These are phyloP conservation scores for Gracilaria gracilis DNA, from an alignment of 23 red algal species.

Conservation along the genomic window DNA sequence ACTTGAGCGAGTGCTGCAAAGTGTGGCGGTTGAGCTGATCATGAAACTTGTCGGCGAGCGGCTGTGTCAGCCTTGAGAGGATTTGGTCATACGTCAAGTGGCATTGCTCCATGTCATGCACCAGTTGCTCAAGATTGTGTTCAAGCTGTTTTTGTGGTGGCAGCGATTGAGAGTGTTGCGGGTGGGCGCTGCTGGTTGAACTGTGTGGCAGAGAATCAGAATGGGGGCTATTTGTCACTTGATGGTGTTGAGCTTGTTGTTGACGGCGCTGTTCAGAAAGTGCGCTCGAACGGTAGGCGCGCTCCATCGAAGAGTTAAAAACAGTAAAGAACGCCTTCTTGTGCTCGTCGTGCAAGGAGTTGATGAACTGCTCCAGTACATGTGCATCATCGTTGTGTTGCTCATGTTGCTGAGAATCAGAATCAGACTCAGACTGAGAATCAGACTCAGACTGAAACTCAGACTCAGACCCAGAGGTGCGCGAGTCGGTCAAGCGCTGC, in stretches of 20 bases:
- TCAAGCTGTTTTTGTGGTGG: neutral
- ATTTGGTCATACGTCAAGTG: constrained; percentile 41
- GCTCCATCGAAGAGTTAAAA: neutral
- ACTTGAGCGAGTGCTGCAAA: neutral
- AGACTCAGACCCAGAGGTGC: neutral
- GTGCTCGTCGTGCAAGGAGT: constrained; percentile 11
- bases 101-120: constrained; percentile 25
- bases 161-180: too few species aligned
- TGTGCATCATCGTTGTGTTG: constrained; percentile 7
- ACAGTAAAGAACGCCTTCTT: constrained; percentile 19
- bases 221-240: too few species aligned
- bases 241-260: neutral
- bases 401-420: neutral
- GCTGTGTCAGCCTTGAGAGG: constrained; percentile 8
- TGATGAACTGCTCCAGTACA: constrained; percentile 34
- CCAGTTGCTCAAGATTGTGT: constrained; percentile 22
- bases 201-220: too few species aligned
- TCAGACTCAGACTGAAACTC: too few species aligned
- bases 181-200: too few species aligned
- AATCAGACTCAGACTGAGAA: too few species aligned
- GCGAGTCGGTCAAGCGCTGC: neutral
- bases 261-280: neutral
- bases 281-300: neutral
- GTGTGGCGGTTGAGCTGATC: neutral
- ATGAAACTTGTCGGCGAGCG: constrained; percentile 16